phyloP scores from a whole-genome alignment of 2,329 filamentous ascomycete genomes.

The Rasamsonia emersonii region DNA sequence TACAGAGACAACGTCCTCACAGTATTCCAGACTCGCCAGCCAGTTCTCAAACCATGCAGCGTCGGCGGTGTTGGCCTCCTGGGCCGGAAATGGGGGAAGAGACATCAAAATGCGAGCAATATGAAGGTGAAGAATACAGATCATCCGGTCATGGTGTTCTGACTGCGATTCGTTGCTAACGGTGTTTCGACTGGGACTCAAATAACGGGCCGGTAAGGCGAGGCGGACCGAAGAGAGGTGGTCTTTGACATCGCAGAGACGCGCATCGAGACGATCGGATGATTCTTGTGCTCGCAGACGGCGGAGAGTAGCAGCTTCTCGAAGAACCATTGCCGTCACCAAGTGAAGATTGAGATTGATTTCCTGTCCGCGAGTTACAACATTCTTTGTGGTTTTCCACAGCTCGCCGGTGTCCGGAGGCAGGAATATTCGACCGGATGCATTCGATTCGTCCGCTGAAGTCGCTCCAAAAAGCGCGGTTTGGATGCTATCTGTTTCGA shows the following conservation, averaged over 20 bases:
- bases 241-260: not conserved
- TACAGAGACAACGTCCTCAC: slow-evolving; percentile 21
- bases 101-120: slow-evolving; percentile 1
- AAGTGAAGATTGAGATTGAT: slow-evolving; percentile 1
- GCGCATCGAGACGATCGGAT: not conserved
- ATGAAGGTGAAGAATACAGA: slow-evolving; percentile 2
- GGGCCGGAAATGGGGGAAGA: slow-evolving; percentile 4
- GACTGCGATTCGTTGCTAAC: not conserved
- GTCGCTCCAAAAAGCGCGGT: slow-evolving; percentile 4
- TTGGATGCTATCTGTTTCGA: slow-evolving; percentile 1
- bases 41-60: slow-evolving; percentile 19
- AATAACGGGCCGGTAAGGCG: slow-evolving; percentile 1
- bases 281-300: not conserved
- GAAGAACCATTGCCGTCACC: not conserved
- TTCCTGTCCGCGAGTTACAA: not conserved
- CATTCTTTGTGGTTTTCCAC: slow-evolving; percentile 1
- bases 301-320: not conserved
- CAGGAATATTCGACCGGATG: not conserved
- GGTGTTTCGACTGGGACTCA: slow-evolving; percentile 1
- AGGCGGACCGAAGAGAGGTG: slow-evolving; percentile 2
- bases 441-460: not conserved
- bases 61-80: slow-evolving; percentile 15
- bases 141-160: slow-evolving; percentile 1
- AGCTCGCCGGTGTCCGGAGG: not conserved
- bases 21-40: slow-evolving; percentile 21